phyloP scores from a whole-genome alignment of 2,329 filamentous ascomycete genomes.

The Xylaria sp. region DNA sequence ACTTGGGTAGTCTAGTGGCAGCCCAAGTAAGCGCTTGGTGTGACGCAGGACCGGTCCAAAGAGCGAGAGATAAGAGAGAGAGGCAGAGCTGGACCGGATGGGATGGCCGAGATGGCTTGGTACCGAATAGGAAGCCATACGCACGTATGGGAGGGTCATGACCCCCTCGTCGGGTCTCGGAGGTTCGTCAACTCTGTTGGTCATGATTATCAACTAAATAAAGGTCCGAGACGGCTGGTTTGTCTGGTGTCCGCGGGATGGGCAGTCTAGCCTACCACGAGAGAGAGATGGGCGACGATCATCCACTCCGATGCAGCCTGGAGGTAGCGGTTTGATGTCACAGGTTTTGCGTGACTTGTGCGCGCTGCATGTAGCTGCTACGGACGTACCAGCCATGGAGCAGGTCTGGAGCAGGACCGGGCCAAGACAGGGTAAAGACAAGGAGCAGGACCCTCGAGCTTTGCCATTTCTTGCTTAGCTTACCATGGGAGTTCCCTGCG shows the following conservation, averaged over 20 bases:
- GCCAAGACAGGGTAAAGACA: too few species aligned
- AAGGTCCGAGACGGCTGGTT: not conserved
- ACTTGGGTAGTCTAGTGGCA: not conserved
- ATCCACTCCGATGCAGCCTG: conserved; percentile 1
- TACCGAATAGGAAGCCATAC: not conserved
- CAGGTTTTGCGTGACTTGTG: conserved; percentile 34
- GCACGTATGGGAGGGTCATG: not conserved
- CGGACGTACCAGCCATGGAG: not conserved
- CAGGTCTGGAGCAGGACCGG: too few species aligned
- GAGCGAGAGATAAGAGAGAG: not conserved
- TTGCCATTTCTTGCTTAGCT: too few species aligned
- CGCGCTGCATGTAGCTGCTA: conserved; percentile 25
- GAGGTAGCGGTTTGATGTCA: conserved; percentile 21
- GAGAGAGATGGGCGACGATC: conserved; percentile 1
- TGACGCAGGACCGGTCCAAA: not conserved
- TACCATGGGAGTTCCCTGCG: too few species aligned
- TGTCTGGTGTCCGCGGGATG: not conserved
- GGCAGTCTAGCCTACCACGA: not conserved
- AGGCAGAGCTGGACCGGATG: too few species aligned
- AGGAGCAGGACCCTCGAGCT: too few species aligned
- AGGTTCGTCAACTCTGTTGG: conserved; percentile 2
- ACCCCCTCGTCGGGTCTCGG: not conserved
- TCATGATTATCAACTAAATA: conserved; percentile 18
- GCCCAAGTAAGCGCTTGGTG: not conserved
- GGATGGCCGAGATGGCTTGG: too few species aligned